Base-by-base conservation (phyloP, 805 yeast species). In the Candida odintsovae region DNA sequence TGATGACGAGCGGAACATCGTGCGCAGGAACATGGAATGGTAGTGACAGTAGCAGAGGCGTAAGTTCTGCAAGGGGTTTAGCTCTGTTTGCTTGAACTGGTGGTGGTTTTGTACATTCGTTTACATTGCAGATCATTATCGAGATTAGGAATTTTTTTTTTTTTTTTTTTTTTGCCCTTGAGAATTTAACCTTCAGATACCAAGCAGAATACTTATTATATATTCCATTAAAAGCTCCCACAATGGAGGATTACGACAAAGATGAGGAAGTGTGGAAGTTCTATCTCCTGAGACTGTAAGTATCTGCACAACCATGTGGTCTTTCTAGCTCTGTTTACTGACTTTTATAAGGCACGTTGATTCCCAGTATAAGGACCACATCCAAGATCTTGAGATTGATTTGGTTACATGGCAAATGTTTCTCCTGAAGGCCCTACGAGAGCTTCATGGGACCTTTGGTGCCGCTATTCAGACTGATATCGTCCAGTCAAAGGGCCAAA, bases 401-500 rank as follows among this genome's bases (percentile, higher is more conserved):
- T 49, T 55, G 11, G 62, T 67, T 39, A 64, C 73, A 2, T 71
- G 76, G 77, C 65, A 58, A 22, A 65, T 66, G 23, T 61, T 66
- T 58, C 50, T 70, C 6, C 56, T 56, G 21, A 57, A 54, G 35
- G 69, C 75, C 0, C 48, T 71, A 21, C 59, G 52, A 25, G 59
- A 63, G 19, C 60, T 66, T 6, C 72, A 70, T 51, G 77, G 77
- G 2, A 37, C 69, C 4, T 67, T 71, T 51, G 76, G 77, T 0
- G 64, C 63, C 38, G 66, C 70, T 1, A 59, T 68, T 1, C 71
- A 68, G 20, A 56, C 62, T 11, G 59, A 61, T 3, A 46, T 71
- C n/a, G 26, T 70, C 13, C 46, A 58, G 20, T 53, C 46, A 4
- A 53, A 57, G 6, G 61, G 57, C 13, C 47, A 50, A 23, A 44